Evolutionary conservation across 805 yeast genomes (phyloP), one percentile per base, ranked within the genome.

Genomic region (Ogataea philodendri): DNA sequence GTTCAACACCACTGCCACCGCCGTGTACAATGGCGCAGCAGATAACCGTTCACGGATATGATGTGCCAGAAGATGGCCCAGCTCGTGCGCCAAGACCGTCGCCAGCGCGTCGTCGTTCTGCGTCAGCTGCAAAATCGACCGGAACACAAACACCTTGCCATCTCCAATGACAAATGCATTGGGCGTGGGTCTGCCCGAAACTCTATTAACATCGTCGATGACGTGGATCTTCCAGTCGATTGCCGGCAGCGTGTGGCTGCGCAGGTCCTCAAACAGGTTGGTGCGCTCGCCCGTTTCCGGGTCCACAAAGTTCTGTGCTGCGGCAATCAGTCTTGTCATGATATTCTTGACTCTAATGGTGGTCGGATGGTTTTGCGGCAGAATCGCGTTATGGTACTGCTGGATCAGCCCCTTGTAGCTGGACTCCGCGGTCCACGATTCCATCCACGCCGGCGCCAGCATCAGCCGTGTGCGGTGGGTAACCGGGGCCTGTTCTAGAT

Each of bases 111-210:
- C 94, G 34, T 87, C 94, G 53, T 84, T 79, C 16, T 66, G 63
- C 57, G 95, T 81, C 19, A 93, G 75, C 1, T 84, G 83, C 30
- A 93, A 56, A 25, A 93, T 85, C 7, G 84, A 76, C 29, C 81
- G 70, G 54, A 84, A 86, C 13, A 93, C 88, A 62, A 93, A 93
- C 26, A 93, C 95, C 59, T 89, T 89, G 5, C 98, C 98, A 42
- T 93, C 90, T 14, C 97, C 97, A 22, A 93, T 67, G 13, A 93
- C 96, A 62, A 93, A 90, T 1, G 98, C 98, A 62, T 93, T 93
- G 3, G 98, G 97, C 2, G 97, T 95, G 10, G 95, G 89, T 11
- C 34, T 21, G 3, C 52, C 51, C 39, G 44, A 41, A 7, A 38
- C 37, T n/a, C 70, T 70, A 21, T 62, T 61, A 2, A 82, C 76